Evolutionary conservation across 805 yeast species (phyloP), one percentile per base, ranked within the genome.

Genomic region (Cyberlindnera mrakii): DNA sequence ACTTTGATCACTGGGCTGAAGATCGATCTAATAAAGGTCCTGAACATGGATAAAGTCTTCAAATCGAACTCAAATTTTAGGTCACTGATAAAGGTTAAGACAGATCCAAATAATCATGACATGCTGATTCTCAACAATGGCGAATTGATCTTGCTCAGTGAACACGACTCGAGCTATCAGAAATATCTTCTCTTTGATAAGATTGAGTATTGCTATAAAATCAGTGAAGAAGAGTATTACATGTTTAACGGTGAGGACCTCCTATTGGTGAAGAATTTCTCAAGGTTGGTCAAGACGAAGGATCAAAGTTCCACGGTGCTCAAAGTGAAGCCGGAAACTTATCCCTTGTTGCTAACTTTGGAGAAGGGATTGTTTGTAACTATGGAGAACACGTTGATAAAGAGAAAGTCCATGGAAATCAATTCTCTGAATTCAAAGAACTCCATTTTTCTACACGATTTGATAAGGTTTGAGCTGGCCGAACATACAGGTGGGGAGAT

Each of bases 371-470:
- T 71, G 29, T 58, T 71, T n/a, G 55, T 66, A 30, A 75, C 77
- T 1, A 45, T 75, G 23, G 75, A 71, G 39, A 66, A 59, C 41
- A 54, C 59, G 9, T 49, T 66, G 0, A 41, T 59, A 3, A 55
- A 42, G 16, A 53, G 55, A 40, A 65, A 59, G 42, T 48, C 50
- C 40, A 62, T 60, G 19, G 57, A 68, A 30, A 42, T 66, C 6
- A 50, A 71, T 30, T 66, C 62, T 39, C 54, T 65, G 30, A 54
- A 55, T 17, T 51, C 65, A 4, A 63, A 67, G 33, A 67, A 66
- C 32, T 70, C 71, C 40, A 59, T 72, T 37, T 66, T 74, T 27
- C 51, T 75, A 15, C 72, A 72, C 54, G 66, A 71, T 33, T 62
- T 75, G 50, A 64, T 75, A 31, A 72, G 67, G 44, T 66, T 66